Conservation (phyloP, 129 eudicot species). For the Artemisia tridentata region DNA sequence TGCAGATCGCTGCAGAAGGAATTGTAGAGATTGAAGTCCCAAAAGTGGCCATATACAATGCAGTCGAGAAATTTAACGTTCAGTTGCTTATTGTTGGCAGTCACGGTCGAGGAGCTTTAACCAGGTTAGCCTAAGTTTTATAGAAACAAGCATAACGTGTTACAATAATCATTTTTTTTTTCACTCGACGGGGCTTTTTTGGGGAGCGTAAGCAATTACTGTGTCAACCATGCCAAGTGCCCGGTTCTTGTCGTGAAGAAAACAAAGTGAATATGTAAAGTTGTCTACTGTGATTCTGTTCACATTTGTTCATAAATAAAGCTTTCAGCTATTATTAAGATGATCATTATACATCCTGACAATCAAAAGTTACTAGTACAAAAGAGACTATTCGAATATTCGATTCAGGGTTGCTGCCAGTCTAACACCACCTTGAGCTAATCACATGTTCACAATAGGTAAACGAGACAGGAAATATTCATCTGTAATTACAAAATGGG, state of each 20-base stretch:
- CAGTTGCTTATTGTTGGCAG: constrained; percentile 42
- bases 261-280: constrained; percentile 5
- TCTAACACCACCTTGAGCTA: constrained; percentile 93
- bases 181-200: constrained; percentile 21
- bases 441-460: constrained; percentile 58
- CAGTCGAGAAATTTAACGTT: constrained; percentile 28
- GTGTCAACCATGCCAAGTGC: constrained; percentile 44
- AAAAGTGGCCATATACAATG: constrained; percentile 41
- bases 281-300: not conserved
- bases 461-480: constrained; percentile 66
- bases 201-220: constrained; percentile 46
- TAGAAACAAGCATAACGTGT: no score
- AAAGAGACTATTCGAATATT: constrained; percentile 41
- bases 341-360: not conserved
- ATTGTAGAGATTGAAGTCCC: constrained; percentile 35
- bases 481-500: constrained; percentile 43
- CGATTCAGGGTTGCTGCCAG: constrained; percentile 82
- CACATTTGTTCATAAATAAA: constrained; percentile 14
- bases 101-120: constrained; percentile 33
- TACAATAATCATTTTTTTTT: not conserved
- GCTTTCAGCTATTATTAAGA: not conserved
- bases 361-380: not conserved
- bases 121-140: constrained; percentile 23
- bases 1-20: constrained; percentile 36
- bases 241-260: constrained; percentile 49